These are phyloP conservation scores for Hansenula sp. DNA, from an alignment of 1,139 yeast genomes.

Conservation along the genomic window DNA sequence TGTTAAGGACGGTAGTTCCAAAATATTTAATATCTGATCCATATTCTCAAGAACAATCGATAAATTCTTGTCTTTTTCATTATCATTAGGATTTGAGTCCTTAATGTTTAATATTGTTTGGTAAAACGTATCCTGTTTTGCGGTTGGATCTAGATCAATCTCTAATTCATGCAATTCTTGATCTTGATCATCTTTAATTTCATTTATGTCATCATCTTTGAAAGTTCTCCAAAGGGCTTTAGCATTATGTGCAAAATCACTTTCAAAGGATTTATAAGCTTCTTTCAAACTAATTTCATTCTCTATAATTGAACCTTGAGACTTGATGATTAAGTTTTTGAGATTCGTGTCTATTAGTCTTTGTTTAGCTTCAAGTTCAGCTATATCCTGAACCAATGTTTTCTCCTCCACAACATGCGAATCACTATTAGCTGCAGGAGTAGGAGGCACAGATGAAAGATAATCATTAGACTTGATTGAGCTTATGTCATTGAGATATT, in stretches of 20 bases:
- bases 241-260: constrained; percentile 28
- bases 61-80: constrained; percentile 23
- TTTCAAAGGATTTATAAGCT: constrained; percentile 23
- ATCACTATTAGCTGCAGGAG: constrained; percentile 15
- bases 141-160: constrained; percentile 16
- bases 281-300: constrained; percentile 26
- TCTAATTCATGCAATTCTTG: constrained; percentile 14
- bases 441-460: constrained; percentile 21
- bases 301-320: constrained; percentile 29
- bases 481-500: constrained; percentile 16
- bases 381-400: constrained; percentile 38
- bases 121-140: constrained; percentile 28
- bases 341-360: constrained; percentile 32
- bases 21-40: constrained; percentile 68
- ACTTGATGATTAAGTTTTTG: constrained; percentile 27
- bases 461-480: constrained; percentile 20
- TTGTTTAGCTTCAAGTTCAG: constrained; percentile 41
- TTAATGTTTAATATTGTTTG: constrained; percentile 25
- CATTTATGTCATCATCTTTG: constrained; percentile 22
- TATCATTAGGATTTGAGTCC: constrained; percentile 13
- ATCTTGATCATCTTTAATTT: constrained; percentile 11
- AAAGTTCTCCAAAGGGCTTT: constrained; percentile 29
- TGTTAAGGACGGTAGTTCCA: constrained; percentile 80
- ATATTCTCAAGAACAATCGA: constrained; percentile 55
- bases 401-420: constrained; percentile 7